Percentiles rank a stretch among this genome's conserved stretches.
Conservation (phyloP, 2,329 filamentous ascomycete genomes). For the Niveomyces coronatus region DNA sequence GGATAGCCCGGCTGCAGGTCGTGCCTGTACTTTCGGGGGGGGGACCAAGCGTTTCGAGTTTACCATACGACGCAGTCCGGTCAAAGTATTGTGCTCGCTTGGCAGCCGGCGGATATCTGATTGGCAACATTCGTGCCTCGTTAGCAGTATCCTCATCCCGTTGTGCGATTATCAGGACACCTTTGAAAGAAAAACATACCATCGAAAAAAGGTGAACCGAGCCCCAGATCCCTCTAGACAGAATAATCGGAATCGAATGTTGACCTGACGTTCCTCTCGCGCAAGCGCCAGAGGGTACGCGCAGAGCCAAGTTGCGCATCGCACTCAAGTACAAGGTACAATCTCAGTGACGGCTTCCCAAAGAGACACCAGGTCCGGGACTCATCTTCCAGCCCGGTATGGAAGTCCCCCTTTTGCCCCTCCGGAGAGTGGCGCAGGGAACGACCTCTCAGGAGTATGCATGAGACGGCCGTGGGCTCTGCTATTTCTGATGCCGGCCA, state of each 20-base stretch:
- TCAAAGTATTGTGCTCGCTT: no score
- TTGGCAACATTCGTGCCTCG: no score
- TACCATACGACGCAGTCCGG: no score
- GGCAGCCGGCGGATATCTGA: neutral
- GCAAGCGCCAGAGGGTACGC: conserved; percentile 13
- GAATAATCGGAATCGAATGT: conserved; percentile 82
- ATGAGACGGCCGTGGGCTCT: conserved; percentile 34
- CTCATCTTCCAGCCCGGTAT: conserved; percentile 17
- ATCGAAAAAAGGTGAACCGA: conserved; percentile 15
- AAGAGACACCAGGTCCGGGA: conserved; percentile 41
- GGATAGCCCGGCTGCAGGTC: no score
- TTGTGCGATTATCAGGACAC: no score
- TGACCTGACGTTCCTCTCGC: conserved; percentile 17
- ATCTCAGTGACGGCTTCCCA: conserved; percentile 86
- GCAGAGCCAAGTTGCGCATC: conserved; percentile 65
- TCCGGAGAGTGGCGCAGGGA: conserved; percentile 14
- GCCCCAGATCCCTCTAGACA: conserved; percentile 52
- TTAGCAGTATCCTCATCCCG: conserved; percentile 11
- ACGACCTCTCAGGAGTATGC: conserved; percentile 13
- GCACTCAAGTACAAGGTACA: conserved; percentile 77
- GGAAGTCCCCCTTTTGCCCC: no score
- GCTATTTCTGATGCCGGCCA: conserved; percentile 81
- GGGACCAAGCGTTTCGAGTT: no score
- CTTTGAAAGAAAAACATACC: conserved; percentile 6
- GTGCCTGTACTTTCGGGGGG: no score